These are phyloP conservation scores for Fusarium sublunatum DNA, from an alignment of 2,329 filamentous ascomycete species.

Conservation along the genomic window DNA sequence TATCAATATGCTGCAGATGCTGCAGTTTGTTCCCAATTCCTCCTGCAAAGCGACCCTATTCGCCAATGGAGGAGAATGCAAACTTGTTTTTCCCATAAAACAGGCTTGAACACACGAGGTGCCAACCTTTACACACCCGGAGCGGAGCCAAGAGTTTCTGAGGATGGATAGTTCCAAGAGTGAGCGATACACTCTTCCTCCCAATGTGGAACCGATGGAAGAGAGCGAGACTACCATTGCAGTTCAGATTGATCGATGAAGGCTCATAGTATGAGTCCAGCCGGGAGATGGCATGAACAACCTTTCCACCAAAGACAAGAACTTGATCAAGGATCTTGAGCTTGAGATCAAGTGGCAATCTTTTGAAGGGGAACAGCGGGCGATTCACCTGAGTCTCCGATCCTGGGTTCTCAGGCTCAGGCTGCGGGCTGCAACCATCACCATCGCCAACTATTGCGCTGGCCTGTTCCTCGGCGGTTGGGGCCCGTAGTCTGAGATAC, in stretches of 20 bases:
- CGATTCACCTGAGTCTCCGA: slow-evolving; percentile 10
- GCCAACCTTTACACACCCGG: slow-evolving; percentile 55
- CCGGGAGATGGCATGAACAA: slow-evolving; percentile 59
- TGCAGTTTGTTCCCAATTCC: slow-evolving; percentile 57
- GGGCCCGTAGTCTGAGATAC: slow-evolving; percentile 10
- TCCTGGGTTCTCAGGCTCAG: neutral
- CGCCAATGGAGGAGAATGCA: slow-evolving; percentile 64
- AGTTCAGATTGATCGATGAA: slow-evolving; percentile 17
- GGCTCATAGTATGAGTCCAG: slow-evolving; percentile 53
- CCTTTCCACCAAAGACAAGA: slow-evolving; percentile 50
- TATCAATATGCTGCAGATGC: slow-evolving; percentile 58
- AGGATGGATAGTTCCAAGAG: slow-evolving; percentile 48
- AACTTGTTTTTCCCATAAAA: slow-evolving; percentile 64
- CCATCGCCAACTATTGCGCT: neutral
- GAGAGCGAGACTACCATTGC: slow-evolving; percentile 36
- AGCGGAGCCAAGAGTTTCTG: slow-evolving; percentile 53
- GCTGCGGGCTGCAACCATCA: neutral
- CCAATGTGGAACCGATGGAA: slow-evolving; percentile 56
- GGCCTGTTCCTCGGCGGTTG: slow-evolving; percentile 4
- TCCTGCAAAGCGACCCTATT: slow-evolving; percentile 59
- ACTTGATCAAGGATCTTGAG: slow-evolving; percentile 52
- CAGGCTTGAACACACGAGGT: slow-evolving; percentile 54
- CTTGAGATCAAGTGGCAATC: slow-evolving; percentile 48
- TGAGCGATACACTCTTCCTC: slow-evolving; percentile 47
- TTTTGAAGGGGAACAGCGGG: slow-evolving; percentile 46